phyloP scores from a whole-genome alignment of 805 yeast species.

The Schwanniomyces polymorphus region DNA sequence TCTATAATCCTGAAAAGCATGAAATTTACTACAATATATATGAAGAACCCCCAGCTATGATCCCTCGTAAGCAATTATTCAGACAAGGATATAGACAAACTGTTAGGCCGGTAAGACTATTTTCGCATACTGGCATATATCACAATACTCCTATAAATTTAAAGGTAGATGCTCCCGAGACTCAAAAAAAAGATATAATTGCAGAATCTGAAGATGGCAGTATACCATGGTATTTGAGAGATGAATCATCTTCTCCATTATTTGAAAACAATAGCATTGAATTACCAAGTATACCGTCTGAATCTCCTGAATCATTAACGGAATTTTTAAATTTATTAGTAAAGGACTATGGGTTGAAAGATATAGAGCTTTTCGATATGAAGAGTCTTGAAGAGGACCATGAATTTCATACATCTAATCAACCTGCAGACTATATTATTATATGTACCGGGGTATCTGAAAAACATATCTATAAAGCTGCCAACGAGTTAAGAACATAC shows the following conservation, averaged over 20 bases:
- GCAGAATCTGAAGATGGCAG: not conserved
- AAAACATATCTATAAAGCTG: constrained; percentile 73
- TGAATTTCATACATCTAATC: constrained; percentile 26
- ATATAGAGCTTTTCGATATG: constrained; percentile 66
- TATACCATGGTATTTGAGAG: constrained; percentile 65
- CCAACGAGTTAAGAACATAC: constrained; percentile 53
- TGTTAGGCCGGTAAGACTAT: not conserved
- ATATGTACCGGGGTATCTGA: constrained; percentile 76
- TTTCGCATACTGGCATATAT: not conserved
- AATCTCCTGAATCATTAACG: constrained; percentile 54
- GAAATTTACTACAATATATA: not conserved
- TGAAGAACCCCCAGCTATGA: not conserved
- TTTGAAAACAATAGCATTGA: constrained; percentile 17
- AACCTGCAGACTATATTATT: constrained; percentile 40
- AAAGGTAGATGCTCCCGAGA: not conserved
- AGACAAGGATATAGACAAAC: not conserved
- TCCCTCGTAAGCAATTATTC: not conserved
- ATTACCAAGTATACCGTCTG: constrained; percentile 59
- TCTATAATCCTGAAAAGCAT: not conserved
- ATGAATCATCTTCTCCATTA: constrained; percentile 33
- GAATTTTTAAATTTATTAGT: constrained; percentile 49
- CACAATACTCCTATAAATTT: not conserved
- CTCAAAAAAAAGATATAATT: not conserved
- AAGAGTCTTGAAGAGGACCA: constrained; percentile 36
- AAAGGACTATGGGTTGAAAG: constrained; percentile 62